Evolutionary conservation across 2,329 filamentous ascomycete genomes (phyloP), one percentile per base, ranked within the genome.

Genomic region (Aspergillus fischeri): DNA sequence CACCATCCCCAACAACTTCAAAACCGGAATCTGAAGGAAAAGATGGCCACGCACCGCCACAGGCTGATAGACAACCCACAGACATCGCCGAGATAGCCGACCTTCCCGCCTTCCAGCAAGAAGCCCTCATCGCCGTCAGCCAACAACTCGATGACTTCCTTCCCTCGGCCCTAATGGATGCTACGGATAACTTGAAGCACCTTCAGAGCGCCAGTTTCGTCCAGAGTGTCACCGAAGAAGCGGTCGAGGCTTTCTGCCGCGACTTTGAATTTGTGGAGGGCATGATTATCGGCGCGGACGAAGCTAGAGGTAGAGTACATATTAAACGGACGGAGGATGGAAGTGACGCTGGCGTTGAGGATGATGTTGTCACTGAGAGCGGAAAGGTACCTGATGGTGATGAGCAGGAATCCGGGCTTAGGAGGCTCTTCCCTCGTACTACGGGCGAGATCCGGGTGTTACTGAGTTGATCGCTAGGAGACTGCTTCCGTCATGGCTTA

Each of bases 101-200:
- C 1, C 77, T 88, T 1, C 78, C 81, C 0, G 75, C 81, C 3
- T 84, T 91, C 67, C 82, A 86, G 57, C 81, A 84, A 0, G 75
- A 81, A 4, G 74, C 81, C 0, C 78, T 97, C n/a, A 76, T 82
- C 1, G 76, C 80, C 51, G 86, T 88, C 2, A 90, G 90, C 65
- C 90, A 92, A 66, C 83, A 82, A 44, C 80, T 99, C 6, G 94
- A 99, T 68, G 87, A 91, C 59, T 99, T 97, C 75, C 79, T 99
- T 25, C 92, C 94, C 0, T 95, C 91, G 1, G 94, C 93, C 2
- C 81, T 96, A 29, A 93, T 97, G 80, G 94, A 99, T 70, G 92
- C 92, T 2, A 86, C 90, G 65, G 89, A 94, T 52, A 90, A 91
- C 59, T 74, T 97, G 27, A 88, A 87, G 62, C 80, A 84, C 45